These are phyloP conservation scores for Epichloe scottii DNA, from an alignment of 2,329 filamentous ascomycete genomes.

Conservation along the genomic window DNA sequence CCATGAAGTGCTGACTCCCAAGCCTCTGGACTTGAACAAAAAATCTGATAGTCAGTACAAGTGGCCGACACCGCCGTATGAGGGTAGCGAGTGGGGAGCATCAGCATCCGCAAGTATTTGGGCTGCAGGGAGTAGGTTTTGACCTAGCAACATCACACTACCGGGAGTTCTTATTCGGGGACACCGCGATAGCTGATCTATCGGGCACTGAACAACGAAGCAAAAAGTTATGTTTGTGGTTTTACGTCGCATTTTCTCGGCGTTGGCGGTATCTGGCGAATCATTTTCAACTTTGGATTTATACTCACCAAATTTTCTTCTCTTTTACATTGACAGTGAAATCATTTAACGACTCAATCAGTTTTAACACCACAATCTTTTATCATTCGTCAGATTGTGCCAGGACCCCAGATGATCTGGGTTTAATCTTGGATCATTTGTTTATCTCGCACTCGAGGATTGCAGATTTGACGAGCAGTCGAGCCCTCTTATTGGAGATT, in stretches of 20 bases:
- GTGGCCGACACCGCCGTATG: slow-evolving; percentile 93
- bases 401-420: not conserved
- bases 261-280: slow-evolving; percentile 1
- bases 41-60: slow-evolving; percentile 47
- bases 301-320: slow-evolving; percentile 10
- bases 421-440: not conserved
- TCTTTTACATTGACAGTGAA: not conserved
- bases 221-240: slow-evolving; percentile 10
- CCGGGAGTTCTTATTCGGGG: not conserved
- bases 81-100: slow-evolving; percentile 83
- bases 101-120: slow-evolving; percentile 73
- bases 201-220: not conserved
- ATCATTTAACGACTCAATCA: not conserved
- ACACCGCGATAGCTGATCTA: slow-evolving; percentile 12
- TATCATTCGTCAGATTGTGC: not conserved
- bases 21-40: slow-evolving; percentile 57
- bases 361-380: not conserved
- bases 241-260: slow-evolving; percentile 6
- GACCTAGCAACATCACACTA: slow-evolving; percentile 9
- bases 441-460: not conserved
- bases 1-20: slow-evolving; percentile 49
- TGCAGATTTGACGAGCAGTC: slow-evolving; percentile 9
- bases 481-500: slow-evolving; percentile 5
- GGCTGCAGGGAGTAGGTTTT: slow-evolving; percentile 55
- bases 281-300: slow-evolving; percentile 8